Base-by-base conservation (phyloP, 1,139 yeast genomes). In the Zygoascus meyerae region DNA sequence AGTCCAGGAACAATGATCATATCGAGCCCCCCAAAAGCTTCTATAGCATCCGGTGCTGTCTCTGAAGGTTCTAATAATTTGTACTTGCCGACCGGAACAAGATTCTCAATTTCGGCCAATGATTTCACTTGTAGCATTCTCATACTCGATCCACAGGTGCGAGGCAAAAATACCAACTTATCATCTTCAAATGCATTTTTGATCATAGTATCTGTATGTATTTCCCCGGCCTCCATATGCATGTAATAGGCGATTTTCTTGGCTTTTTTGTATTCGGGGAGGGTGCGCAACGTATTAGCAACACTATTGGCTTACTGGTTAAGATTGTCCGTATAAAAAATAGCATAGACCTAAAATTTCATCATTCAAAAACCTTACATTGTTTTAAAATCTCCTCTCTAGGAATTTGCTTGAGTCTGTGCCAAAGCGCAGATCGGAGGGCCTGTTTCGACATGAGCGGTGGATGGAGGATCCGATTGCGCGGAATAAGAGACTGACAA, bases 1-100 rank as follows among this genome's bases (percentile, higher is more conserved):
- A 92, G 82, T 0, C 95, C 97, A 0, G 97, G 98, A 0, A 92
- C 71, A 2, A 92, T 65, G 7, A 92, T 69, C 26, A 89, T 59
- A 56, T 90, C 97, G 29, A 92, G 64, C 0, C 76, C 81, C 0
- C 61, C 62, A 11, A 34, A 33, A 3, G 48, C 55, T 2, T 55
- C 60, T 14, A 77, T 60, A 0, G 68, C 68, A 49, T 69, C 48
- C 7, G 40, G 52, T 18, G 49, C 44, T 14, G 18, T 35, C 9
- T 21, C 17, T 30, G 32, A 16, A 0, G 97, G 97, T 62, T 90
- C 97, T 41, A 77, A 65, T 21, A 90, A 66, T 32, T 74, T 64
- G 61, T 78, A 89, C 48, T 72, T 76, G 0, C 97, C 97, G 37
- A 73, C 75, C 0, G 95, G 95, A 48, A 65, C 53, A 49, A 89